phyloP scores from a whole-genome alignment of 805 yeast genomes.

The Candida oleophila region DNA sequence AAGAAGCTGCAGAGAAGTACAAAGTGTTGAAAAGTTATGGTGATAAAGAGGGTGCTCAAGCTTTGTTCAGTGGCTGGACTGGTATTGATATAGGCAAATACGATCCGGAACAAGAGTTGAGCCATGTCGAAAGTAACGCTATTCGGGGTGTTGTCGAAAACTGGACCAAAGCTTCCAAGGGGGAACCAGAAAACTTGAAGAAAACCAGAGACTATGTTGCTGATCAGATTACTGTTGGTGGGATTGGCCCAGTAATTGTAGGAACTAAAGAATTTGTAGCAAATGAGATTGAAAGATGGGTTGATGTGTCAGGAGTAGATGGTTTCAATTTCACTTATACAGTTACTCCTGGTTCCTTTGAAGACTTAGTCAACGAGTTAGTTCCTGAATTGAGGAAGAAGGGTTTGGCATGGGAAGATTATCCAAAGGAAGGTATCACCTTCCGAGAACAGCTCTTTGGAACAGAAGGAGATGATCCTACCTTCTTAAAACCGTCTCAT shows the following conservation, averaged over 20 bases:
- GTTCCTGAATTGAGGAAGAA: constrained; percentile 36
- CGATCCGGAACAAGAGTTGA: constrained; percentile 28
- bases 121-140: constrained; percentile 31
- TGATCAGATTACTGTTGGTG: constrained; percentile 25
- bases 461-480: constrained; percentile 17
- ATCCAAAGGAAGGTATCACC: constrained; percentile 32
- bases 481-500: constrained; percentile 15
- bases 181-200: constrained; percentile 17
- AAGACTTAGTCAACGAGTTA: constrained; percentile 34
- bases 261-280: constrained; percentile 41
- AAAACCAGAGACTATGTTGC: constrained; percentile 26
- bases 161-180: constrained; percentile 30
- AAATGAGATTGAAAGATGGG: constrained; percentile 39
- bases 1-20: constrained; percentile 40
- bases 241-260: constrained; percentile 30
- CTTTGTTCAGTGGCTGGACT: constrained; percentile 40
- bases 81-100: constrained; percentile 40
- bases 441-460: constrained; percentile 38
- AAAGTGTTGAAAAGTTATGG: constrained; percentile 29
- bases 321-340: constrained; percentile 44
- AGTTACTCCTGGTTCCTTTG: constrained; percentile 32
- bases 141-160: constrained; percentile 30
- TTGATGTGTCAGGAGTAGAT: constrained; percentile 37
- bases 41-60: constrained; percentile 42
- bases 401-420: constrained; percentile 36